Conservation (phyloP, 768 basidiomycete genomes). For the Boletus coccyginus region DNA sequence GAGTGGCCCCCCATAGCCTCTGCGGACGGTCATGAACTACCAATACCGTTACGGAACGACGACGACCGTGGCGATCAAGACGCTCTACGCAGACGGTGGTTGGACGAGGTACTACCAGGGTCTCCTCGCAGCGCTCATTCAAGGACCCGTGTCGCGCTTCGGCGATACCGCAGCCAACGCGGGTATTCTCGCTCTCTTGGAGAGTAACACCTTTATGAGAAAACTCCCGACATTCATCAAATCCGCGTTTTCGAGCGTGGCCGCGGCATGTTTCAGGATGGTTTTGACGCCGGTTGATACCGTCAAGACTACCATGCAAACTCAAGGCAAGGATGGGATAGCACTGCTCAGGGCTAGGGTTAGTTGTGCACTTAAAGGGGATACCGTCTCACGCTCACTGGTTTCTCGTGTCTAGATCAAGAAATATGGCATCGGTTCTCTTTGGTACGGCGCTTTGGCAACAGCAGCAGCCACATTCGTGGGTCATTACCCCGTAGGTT, state of each 20-base stretch:
- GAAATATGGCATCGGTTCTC: constrained; percentile 67
- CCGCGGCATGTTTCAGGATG: constrained; percentile 87
- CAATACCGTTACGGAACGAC: constrained; percentile 89
- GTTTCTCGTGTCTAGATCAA: constrained; percentile 48
- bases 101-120: constrained; percentile 87
- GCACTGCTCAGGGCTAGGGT: constrained; percentile 66
- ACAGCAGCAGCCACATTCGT: constrained; percentile 94
- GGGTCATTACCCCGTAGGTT: constrained; percentile 78
- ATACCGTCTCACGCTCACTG: not conserved
- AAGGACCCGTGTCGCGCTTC: constrained; percentile 82
- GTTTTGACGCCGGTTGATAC: constrained; percentile 92
- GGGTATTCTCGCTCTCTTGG: constrained; percentile 82
- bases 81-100: constrained; percentile 76
- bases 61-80: constrained; percentile 59
- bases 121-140: constrained; percentile 78
- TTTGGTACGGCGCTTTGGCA: constrained; percentile 92
- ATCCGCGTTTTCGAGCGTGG: constrained; percentile 74
- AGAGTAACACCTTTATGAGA: constrained; percentile 70
- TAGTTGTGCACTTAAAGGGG: constrained; percentile 11
- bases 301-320: constrained; percentile 93
- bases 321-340: constrained; percentile 74
- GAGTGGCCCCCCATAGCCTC: constrained; percentile 46
- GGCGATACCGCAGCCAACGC: constrained; percentile 95
- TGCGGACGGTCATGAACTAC: constrained; percentile 99
- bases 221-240: constrained; percentile 63